Evolutionary conservation across 2,329 filamentous ascomycete species (phyloP).

Genomic region (Aureobasidium sp.): DNA sequence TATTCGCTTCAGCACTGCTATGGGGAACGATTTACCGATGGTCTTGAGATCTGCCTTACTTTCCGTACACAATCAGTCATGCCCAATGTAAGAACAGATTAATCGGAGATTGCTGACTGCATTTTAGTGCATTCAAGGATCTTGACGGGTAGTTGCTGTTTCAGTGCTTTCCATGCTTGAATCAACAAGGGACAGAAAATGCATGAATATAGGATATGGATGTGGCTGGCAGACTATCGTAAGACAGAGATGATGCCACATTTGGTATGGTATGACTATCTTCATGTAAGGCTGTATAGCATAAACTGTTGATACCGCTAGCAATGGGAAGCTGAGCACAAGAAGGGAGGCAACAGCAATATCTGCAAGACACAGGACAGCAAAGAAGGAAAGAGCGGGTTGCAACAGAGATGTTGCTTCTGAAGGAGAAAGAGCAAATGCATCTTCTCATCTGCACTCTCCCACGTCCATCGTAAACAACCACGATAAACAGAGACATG

Average conservation of each 20-base stretch:
- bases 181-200: not conserved
- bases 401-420: not conserved
- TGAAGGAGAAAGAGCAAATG: too few species aligned
- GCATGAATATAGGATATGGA: not conserved
- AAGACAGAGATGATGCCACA: too few species aligned
- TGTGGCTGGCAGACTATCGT: not conserved
- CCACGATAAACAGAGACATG: not conserved
- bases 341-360: not conserved
- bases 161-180: not conserved
- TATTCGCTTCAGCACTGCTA: too few species aligned
- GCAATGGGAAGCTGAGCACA: not conserved
- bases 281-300: too few species aligned
- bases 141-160: not conserved
- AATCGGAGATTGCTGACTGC: not conserved
- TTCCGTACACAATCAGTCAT: not conserved
- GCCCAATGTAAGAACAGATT: not conserved
- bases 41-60: too few species aligned
- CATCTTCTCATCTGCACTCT: not conserved
- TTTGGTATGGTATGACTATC: too few species aligned
- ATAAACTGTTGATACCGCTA: too few species aligned
- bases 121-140: not conserved
- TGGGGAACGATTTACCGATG: too few species aligned
- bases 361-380: not conserved
- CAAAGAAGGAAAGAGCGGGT: not conserved
- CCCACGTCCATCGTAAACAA: not conserved